A percentile compares a stretch with the other conserved stretches of the same genome.
Conservation (phyloP, 2,329 filamentous ascomycete genomes). For the Cryphonectria naterciae region DNA sequence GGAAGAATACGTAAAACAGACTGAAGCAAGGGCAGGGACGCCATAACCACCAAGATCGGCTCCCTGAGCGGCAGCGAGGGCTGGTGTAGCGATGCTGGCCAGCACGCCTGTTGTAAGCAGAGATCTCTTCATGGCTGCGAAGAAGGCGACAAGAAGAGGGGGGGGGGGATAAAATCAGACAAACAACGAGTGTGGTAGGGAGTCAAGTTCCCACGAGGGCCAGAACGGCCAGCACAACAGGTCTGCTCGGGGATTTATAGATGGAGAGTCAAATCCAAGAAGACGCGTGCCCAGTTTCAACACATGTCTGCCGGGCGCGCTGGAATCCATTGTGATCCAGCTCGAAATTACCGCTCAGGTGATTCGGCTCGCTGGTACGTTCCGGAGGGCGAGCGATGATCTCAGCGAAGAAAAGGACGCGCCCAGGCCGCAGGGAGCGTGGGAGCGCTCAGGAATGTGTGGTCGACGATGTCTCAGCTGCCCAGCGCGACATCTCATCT, state of each 20-base stretch:
- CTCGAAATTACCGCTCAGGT: neutral
- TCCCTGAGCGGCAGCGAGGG: neutral
- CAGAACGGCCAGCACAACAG: neutral
- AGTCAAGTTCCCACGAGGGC: neutral
- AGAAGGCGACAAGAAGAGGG: neutral
- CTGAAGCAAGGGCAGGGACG: neutral
- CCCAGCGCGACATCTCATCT: neutral
- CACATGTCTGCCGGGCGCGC: neutral
- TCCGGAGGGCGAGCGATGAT: slow-evolving; percentile 5
- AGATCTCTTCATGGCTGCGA: slow-evolving; percentile 2
- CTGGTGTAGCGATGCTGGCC: neutral
- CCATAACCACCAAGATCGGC: neutral
- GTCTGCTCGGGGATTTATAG: slow-evolving; percentile 1
- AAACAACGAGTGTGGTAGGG: neutral
- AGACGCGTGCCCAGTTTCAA: neutral
- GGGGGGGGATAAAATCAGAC: neutral
- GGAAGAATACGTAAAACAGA: neutral
- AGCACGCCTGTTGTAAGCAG: neutral
- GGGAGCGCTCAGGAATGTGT: neutral
- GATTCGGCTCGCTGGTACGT: neutral
- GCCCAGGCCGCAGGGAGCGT: neutral
- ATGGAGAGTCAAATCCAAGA: neutral
- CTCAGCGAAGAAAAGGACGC: neutral
- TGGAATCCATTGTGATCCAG: slow-evolving; percentile 5
- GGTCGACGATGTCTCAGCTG: neutral